phyloP scores from a whole-genome alignment of 306 rosid genomes.

The Acacia acuminata region DNA sequence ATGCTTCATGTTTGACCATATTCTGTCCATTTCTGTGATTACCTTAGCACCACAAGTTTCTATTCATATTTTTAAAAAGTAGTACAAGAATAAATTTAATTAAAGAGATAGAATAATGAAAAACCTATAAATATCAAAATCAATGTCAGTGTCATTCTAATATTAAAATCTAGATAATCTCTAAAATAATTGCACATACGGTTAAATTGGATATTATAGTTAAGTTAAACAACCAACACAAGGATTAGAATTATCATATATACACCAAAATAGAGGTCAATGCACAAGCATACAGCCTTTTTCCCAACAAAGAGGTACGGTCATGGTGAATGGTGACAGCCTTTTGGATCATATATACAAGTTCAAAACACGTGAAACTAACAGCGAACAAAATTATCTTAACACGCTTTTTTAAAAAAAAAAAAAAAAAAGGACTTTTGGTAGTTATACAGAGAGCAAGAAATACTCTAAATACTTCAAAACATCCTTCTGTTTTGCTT shows the following conservation, averaged over 20 bases:
- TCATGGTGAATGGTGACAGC: background rate
- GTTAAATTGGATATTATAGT: background rate
- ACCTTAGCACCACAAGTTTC: background rate
- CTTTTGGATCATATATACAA: too few species aligned
- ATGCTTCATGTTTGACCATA: too few species aligned
- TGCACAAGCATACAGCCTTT: background rate
- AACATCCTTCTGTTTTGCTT: too few species aligned
- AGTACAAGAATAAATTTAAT: background rate
- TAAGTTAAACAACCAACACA: background rate
- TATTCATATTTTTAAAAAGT: background rate
- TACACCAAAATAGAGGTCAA: too few species aligned
- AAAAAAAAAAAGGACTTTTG: background rate
- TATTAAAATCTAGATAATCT: background rate
- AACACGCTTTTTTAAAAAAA: too few species aligned
- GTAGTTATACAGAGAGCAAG: too few species aligned
- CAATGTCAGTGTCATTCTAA: background rate
- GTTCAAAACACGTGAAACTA: background rate
- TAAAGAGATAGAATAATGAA: background rate
- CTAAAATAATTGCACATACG: too few species aligned
- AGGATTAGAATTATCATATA: too few species aligned
- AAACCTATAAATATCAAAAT: too few species aligned
- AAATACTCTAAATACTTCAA: too few species aligned
- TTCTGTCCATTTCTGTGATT: background rate
- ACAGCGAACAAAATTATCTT: background rate
- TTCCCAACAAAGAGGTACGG: too few species aligned